Percentiles rank a stretch among this genome's conserved stretches.
These are phyloP conservation scores for Colletotrichum siamense DNA, from an alignment of 2,329 filamentous ascomycete species.

Conservation along the genomic window DNA sequence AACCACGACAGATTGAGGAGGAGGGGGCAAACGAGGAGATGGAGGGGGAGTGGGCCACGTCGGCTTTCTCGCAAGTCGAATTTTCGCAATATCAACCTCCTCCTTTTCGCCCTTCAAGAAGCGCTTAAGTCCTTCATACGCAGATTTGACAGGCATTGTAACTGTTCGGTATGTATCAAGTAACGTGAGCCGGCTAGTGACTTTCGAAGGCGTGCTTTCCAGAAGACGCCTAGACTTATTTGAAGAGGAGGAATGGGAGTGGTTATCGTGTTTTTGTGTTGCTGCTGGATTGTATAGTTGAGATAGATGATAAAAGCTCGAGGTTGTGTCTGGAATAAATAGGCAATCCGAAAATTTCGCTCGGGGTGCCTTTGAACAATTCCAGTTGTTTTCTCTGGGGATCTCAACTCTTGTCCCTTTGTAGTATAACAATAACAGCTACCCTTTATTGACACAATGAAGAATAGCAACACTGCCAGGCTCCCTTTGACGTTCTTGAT, in stretches of 20 bases:
- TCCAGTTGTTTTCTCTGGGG: neutral
- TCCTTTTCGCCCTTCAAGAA: neutral
- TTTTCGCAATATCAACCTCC: neutral
- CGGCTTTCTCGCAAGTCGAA: neutral
- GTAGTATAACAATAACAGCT: neutral
- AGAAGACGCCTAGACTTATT: neutral
- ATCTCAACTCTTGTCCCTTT: neutral
- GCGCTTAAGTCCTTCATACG: neutral
- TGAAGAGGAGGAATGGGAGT: neutral
- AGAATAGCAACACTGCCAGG: neutral
- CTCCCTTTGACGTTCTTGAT: neutral
- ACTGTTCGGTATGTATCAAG: neutral
- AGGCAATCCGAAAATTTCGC: neutral
- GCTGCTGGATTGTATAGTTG: neutral
- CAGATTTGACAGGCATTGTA: neutral
- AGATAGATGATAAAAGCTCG: neutral
- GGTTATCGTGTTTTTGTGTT: neutral
- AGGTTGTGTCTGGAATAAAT: neutral
- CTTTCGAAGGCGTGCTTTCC: neutral
- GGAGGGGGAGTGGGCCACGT: neutral
- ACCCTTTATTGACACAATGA: neutral
- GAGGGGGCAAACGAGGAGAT: neutral
- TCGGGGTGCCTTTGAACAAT: neutral
- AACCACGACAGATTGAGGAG: neutral
- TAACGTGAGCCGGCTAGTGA: fast-evolving